Conservation (phyloP, 1,284 basidiomycete genomes). For the Pseudozyma tsukubaensis region DNA sequence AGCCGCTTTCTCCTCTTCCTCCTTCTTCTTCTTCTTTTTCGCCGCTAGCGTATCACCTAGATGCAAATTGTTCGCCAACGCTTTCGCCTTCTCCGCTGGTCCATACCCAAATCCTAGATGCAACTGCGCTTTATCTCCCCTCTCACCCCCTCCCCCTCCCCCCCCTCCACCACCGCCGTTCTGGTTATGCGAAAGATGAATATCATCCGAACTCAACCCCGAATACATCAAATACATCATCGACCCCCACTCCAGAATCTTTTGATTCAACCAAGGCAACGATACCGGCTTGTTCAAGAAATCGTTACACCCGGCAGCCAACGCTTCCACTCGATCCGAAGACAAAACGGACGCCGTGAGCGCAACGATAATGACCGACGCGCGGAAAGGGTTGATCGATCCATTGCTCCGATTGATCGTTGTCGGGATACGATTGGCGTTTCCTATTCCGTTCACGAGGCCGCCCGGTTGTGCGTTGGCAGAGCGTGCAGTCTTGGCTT, state of each 20-base stretch:
- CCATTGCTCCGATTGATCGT: slow-evolving; percentile 19
- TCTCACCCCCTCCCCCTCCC: background rate
- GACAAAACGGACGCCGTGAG: slow-evolving; percentile 92
- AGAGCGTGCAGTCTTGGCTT: slow-evolving; percentile 10
- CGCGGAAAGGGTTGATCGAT: slow-evolving; percentile 75
- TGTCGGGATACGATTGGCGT: background rate
- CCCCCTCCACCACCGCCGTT: background rate
- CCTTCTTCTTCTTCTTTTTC: slow-evolving; percentile 46
- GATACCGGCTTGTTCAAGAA: slow-evolving; percentile 98
- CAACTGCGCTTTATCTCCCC: slow-evolving; percentile 33
- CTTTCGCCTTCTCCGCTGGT: slow-evolving; percentile 47
- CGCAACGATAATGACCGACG: slow-evolving; percentile 98
- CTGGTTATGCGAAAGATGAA: slow-evolving; percentile 1
- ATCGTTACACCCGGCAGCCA: slow-evolving; percentile 98
- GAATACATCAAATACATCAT: slow-evolving; percentile 69
- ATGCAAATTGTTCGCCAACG: slow-evolving; percentile 52
- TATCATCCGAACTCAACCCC: slow-evolving; percentile 39
- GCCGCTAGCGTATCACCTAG: slow-evolving; percentile 25
- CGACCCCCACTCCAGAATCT: slow-evolving; percentile 95
- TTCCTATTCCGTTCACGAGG: slow-evolving; percentile 14
- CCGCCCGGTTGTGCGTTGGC: background rate
- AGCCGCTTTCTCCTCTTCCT: slow-evolving; percentile 8
- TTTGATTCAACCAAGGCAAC: slow-evolving; percentile 93
- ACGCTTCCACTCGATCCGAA: slow-evolving; percentile 91
- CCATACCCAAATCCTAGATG: slow-evolving; percentile 48